phyloP scores from a whole-genome alignment of 805 yeast species.

The Teunomyces stri region DNA sequence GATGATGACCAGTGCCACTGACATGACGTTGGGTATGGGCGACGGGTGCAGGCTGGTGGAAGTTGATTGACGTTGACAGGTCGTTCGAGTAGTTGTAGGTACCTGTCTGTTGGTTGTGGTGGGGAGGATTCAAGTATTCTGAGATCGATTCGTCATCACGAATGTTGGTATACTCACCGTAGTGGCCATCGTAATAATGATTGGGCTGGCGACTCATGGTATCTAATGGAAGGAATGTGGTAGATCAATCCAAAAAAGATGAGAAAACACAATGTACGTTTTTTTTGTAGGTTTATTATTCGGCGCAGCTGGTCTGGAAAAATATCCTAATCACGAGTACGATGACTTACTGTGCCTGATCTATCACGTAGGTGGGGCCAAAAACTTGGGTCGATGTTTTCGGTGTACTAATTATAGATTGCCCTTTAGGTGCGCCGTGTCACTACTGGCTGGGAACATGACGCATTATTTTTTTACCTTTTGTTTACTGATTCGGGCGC shows the following conservation, averaged over 20 bases:
- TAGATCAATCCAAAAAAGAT: not conserved
- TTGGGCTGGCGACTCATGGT: slow-evolving; percentile 2
- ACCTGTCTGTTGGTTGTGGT: slow-evolving; percentile 15
- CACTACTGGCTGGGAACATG: not conserved
- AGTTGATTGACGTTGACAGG: slow-evolving; percentile 21
- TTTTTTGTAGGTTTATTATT: too few species aligned
- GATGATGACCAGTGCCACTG: slow-evolving; percentile 3
- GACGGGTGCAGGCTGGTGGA: slow-evolving; percentile 28
- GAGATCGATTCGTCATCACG: slow-evolving; percentile 12
- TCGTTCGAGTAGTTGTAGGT: slow-evolving; percentile 15
- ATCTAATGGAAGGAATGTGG: not conserved
- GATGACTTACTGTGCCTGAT: too few species aligned
- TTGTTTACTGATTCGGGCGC: not conserved
- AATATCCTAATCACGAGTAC: too few species aligned
- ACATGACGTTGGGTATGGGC: slow-evolving; percentile 11
- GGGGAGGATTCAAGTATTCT: slow-evolving; percentile 14
- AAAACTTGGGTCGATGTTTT: not conserved
- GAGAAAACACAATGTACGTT: too few species aligned
- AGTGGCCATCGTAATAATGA: not conserved
- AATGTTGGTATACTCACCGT: not conserved
- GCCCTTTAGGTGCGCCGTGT: not conserved
- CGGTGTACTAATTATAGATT: not conserved
- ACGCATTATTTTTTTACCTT: not conserved
- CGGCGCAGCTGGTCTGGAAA: too few species aligned
- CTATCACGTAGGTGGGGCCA: not conserved